phyloP scores from a whole-genome alignment of 2,329 filamentous ascomycete genomes.

The Sporothrix brasiliensis region DNA sequence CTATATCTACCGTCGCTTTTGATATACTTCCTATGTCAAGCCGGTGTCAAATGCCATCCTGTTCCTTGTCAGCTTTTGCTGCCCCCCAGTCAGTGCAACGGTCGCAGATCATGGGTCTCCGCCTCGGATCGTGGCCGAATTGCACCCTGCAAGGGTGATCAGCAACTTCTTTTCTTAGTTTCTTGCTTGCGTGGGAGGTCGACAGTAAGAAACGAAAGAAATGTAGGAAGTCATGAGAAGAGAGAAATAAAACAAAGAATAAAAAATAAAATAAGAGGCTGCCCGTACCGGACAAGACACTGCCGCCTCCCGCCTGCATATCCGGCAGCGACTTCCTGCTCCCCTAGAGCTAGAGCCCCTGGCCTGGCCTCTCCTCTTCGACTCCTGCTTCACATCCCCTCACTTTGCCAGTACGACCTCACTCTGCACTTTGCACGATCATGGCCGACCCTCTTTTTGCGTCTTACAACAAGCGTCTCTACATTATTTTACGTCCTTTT shows the following conservation, averaged over 20 bases:
- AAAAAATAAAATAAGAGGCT: too few relatives aligned
- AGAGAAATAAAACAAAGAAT: too few relatives aligned
- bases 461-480: background rate
- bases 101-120: background rate
- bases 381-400: background rate
- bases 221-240: too few relatives aligned
- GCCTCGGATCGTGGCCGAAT: background rate
- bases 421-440: background rate
- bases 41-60: background rate
- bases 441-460: conserved; percentile 19
- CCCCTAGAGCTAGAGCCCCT: background rate
- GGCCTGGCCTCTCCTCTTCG: background rate
- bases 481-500: background rate
- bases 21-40: background rate
- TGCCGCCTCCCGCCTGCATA: background rate
- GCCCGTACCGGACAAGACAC: background rate
- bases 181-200: background rate
- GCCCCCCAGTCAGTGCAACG: background rate
- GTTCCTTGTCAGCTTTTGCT: background rate
- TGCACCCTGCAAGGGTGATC: background rate
- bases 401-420: background rate
- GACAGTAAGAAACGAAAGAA: background rate
- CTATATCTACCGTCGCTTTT: background rate
- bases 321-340: background rate
- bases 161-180: conserved; percentile 4